Percentiles rank a stretch among this genome's conserved stretches.
These are phyloP conservation scores for Tilletia indica DNA, from an alignment of 1,284 basidiomycete genomes.

Conservation along the genomic window DNA sequence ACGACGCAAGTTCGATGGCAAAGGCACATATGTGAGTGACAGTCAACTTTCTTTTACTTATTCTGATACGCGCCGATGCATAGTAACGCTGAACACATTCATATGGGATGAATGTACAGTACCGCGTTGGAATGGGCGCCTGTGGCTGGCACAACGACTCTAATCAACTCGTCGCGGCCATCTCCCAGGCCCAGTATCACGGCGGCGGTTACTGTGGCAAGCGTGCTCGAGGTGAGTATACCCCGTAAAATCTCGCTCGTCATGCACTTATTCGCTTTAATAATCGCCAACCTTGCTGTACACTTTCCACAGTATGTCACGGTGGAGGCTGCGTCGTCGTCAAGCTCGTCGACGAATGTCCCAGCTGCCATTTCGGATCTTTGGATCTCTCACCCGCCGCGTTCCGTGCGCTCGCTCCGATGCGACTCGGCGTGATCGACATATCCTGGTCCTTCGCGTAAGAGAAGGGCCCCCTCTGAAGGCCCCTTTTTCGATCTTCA, in stretches of 20 bases:
- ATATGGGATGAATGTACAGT: not conserved
- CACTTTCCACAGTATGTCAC: not conserved
- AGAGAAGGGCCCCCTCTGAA: too few species aligned
- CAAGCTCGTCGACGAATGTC: constrained; percentile 18
- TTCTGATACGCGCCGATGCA: too few species aligned
- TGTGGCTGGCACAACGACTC: constrained; percentile 16
- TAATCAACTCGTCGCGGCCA: not conserved
- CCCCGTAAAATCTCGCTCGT: too few species aligned
- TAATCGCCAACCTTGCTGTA: too few species aligned
- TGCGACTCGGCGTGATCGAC: constrained; percentile 14
- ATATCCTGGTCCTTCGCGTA: constrained; percentile 14
- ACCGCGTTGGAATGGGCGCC: constrained; percentile 9
- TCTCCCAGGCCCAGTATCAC: not conserved
- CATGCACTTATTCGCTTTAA: too few species aligned
- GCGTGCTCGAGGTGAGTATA: not conserved
- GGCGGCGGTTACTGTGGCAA: not conserved
- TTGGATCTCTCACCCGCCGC: constrained; percentile 18
- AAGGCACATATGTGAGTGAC: constrained; percentile 13
- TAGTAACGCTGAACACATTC: too few species aligned
- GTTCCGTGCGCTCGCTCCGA: constrained; percentile 3
- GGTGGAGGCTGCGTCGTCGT: not conserved
- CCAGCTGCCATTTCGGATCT: not conserved
- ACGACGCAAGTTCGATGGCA: constrained; percentile 2
- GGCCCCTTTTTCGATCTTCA: not conserved
- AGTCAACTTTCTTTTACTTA: too few species aligned